Base-by-base conservation (phyloP, 257 asterid genomes). In the Jaltomata sinuosa region DNA sequence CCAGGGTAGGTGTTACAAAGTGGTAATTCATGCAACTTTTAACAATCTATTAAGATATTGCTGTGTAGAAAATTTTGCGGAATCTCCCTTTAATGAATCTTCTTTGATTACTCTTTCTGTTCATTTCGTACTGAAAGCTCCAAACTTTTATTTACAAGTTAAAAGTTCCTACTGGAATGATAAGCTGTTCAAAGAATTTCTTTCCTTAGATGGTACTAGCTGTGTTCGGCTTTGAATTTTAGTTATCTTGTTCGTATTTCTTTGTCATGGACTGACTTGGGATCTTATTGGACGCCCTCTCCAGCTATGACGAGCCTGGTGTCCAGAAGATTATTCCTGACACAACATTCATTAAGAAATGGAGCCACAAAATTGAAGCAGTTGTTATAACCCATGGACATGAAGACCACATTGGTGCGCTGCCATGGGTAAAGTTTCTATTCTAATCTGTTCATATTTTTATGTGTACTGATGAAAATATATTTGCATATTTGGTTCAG, bases 351-450 rank as follows among this genome's bases (percentile, higher is more conserved):
- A 97, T 97, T 64, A 91, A 90, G 82, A 95, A 93, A 89, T 97
- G 99, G 99, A 95, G 98, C 89, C 99, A 97, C 93, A 95, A 97
- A 92, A 97, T 97, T 83, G 99, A 97, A 91, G 99, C 99, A 84
- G 99, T 97, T 85, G 85, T 97, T 59, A 95, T 97, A 85, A 95
- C 99, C 83, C 99, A 97, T 88, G 99, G 99, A 86, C 99, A 97
- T 88, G 99, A 97, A 88, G 98, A 97, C 89, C 99, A 95, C 94
- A 97, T 97, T 90, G 99, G 99, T 92, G 99, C 99, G 79, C 92
- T 97, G 94, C 99, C 99, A 87, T 97, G 99, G 98, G 99, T 97
- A 94, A 94, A 91, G 87, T 88, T 92, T 92, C 92, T 89, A 74
- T 84, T 89, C 91, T 85, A 83, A 89, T 86, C 82, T 77, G 8